A percentile compares a stretch with the other conserved stretches of the same genome.
Conservation (phyloP, 2,329 filamentous ascomycete species). For the Pseudohalonectria lignicola region DNA sequence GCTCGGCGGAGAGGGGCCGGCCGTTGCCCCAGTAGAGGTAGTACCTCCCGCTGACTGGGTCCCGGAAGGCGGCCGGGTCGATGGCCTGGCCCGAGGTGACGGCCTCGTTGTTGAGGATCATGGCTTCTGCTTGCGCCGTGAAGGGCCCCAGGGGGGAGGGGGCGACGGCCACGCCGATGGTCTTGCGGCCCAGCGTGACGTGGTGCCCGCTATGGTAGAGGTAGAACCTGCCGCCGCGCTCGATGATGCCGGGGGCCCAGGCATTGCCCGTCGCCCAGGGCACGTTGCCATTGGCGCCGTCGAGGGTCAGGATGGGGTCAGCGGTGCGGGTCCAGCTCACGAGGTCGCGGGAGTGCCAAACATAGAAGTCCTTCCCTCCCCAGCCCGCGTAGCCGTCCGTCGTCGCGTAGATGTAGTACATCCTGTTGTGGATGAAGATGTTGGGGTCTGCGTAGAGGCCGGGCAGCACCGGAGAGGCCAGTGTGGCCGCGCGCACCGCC, state of each 20-base stretch:
- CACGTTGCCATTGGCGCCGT: slow-evolving; percentile 37
- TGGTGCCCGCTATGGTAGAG: slow-evolving; percentile 48
- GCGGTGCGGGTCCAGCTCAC: slow-evolving; percentile 27
- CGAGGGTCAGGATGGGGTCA: slow-evolving; percentile 30
- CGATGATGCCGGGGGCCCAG: slow-evolving; percentile 54
- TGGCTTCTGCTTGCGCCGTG: slow-evolving; percentile 36
- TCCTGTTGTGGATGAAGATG: slow-evolving; percentile 28
- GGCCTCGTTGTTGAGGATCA: slow-evolving; percentile 40
- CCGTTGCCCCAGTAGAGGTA: slow-evolving; percentile 54
- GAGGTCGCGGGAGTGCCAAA: slow-evolving; percentile 32
- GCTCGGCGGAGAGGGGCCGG: slow-evolving; percentile 25
- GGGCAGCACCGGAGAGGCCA: slow-evolving; percentile 22
- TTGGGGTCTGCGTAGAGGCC: slow-evolving; percentile 35
- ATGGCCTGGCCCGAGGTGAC: slow-evolving; percentile 33
- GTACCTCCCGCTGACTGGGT: slow-evolving; percentile 43
- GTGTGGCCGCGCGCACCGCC: slow-evolving; percentile 8
- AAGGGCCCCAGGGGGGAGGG: slow-evolving; percentile 50
- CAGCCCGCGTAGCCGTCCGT: slow-evolving; percentile 32
- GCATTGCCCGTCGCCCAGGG: slow-evolving; percentile 57
- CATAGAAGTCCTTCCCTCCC: slow-evolving; percentile 34
- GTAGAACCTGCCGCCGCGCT: slow-evolving; percentile 50
- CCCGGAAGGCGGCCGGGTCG: slow-evolving; percentile 50
- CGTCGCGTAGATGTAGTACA: slow-evolving; percentile 35
- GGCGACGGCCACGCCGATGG: slow-evolving; percentile 49
- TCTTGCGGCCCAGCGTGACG: slow-evolving; percentile 43